Percentiles rank a stretch among this genome's conserved stretches.
Evolutionary conservation across 2,329 filamentous ascomycete genomes (phyloP).

Genomic region (Paraphaeosphaeria minitans): DNA sequence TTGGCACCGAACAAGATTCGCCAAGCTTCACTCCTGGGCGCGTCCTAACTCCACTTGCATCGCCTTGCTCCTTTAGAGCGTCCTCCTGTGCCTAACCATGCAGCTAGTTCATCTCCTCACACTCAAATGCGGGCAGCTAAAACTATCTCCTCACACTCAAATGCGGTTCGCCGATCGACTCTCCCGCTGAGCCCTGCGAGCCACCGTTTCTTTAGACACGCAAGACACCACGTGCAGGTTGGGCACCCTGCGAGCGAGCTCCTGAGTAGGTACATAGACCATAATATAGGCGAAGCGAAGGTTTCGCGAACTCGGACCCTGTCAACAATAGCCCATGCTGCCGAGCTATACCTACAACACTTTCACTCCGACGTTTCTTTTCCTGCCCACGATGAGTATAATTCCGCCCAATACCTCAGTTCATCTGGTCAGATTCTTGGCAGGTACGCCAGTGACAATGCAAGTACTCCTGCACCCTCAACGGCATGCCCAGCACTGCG

Average conservation of each 20-base stretch:
- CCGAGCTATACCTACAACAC: not conserved
- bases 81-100: not conserved
- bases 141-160: not conserved
- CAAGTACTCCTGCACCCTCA: conserved; percentile 28
- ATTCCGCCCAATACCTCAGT: not conserved
- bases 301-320: not conserved
- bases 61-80: not conserved
- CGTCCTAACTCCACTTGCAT: not conserved
- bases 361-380: not conserved
- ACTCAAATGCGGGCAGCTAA: conserved; percentile 1
- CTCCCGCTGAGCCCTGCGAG: conserved; percentile 3
- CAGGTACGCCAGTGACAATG: conserved; percentile 20
- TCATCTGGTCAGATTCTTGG: conserved; percentile 9
- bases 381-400: not conserved
- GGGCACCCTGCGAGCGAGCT: not conserved
- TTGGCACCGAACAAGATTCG: conserved; percentile 23
- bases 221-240: not conserved
- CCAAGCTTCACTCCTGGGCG: conserved; percentile 30
- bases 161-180: conserved; percentile 12
- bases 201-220: not conserved
- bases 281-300: not conserved
- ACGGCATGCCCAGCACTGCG: conserved; percentile 39
- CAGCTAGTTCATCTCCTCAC: conserved; percentile 3
- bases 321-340: not conserved
- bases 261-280: not conserved